A percentile compares a stretch with the other conserved stretches of the same genome.
Conservation (phyloP, 106 monocot genomes). For the Dendrobium officinale region DNA sequence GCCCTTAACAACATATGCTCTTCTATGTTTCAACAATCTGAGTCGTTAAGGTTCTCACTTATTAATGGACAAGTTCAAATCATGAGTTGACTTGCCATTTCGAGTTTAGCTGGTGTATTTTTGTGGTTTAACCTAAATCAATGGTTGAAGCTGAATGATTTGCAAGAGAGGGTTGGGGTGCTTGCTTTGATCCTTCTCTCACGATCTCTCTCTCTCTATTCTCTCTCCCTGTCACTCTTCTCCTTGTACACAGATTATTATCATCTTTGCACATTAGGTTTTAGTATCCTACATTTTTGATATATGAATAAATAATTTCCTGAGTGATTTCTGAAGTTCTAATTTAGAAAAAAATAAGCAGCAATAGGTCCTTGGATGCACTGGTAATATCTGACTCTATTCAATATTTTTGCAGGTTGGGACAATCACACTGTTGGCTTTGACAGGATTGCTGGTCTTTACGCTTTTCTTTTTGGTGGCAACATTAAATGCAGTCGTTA, state of each 20-base stretch:
- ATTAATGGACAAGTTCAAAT: too few species aligned
- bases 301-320: not conserved
- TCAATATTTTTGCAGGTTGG: conserved; percentile 55
- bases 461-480: conserved; percentile 59
- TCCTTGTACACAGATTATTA: not conserved
- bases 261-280: not conserved
- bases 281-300: not conserved
- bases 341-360: not conserved
- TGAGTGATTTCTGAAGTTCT: conserved; percentile 1
- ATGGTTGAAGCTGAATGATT: not conserved
- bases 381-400: conserved; percentile 1
- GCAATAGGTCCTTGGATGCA: not conserved
- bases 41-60: not conserved
- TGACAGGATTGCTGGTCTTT: conserved; percentile 66
- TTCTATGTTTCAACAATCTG: not conserved
- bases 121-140: too few species aligned
- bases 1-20: not conserved
- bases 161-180: not conserved
- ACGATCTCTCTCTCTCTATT: not conserved
- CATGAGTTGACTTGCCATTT: too few species aligned
- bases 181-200: not conserved
- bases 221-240: not conserved
- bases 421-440: conserved; percentile 43
- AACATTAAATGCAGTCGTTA: conserved; percentile 66
- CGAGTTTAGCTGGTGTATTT: too few species aligned